Evolutionary conservation across 2,329 filamentous ascomycete genomes (phyloP), one percentile per base, ranked within the genome.

Genomic region (Mycosphaerella arachidis): DNA sequence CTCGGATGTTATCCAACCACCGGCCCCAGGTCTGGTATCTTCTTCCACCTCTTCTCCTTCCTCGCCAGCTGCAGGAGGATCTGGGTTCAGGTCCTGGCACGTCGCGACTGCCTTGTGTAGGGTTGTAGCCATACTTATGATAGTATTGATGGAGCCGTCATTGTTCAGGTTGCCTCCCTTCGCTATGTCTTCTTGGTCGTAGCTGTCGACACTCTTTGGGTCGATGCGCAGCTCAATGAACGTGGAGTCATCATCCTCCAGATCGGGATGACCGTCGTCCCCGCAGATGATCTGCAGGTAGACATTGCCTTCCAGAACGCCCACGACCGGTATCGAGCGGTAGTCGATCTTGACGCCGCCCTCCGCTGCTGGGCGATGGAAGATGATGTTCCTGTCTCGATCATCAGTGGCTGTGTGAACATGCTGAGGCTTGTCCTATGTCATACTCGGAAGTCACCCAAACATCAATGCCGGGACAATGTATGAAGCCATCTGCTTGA

Each of bases 1-100:
- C 58, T 96, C 93, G 8, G 90, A 89, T 16, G 93, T 97, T 71
- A 97, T 92, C 90, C 90, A 93, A 0, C 89, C 89, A 0, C 84
- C 84, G 53, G 88, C 90, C 1, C 89, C 89, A 0, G 89, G 88
- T 73, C 89, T 84, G 0, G 86, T 85, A n/a, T 81, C 74, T 37
- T 73, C 71, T 48, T 74, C 73, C 5, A 63, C 67, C 12, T 82
- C 84, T 1, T 84, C 84, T 0, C 72, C 75, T 12, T 82, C 84
- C 10, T 70, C 70, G 3, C 81, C 83, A 9, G 79, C 77, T 18
- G 37, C 33, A n/a, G 79, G 77, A 0, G 86, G 85, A 67, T 92
- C 89, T 0, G 89, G 89, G 70, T 92, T 86, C 13, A 92, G 77
- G 68, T 92, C 88, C 3, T 89, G 89, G 75, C 90, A 92, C 24